These are phyloP conservation scores for Lasiosphaeria ovina DNA, from an alignment of 495 filamentous ascomycete species.

Conservation along the genomic window DNA sequence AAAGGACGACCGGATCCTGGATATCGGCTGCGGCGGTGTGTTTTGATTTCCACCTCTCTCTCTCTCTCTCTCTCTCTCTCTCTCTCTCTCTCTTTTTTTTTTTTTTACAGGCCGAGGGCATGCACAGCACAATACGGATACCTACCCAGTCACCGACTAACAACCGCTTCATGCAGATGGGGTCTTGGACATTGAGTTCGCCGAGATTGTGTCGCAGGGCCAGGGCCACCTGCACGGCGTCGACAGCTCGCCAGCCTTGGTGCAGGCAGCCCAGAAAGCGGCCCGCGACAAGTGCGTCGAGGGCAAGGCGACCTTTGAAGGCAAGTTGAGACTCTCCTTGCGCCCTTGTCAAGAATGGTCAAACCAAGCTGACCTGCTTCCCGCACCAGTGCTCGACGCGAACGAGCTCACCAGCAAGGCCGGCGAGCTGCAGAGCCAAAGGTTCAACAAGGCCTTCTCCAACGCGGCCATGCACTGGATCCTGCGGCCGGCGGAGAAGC, in stretches of 20 bases:
- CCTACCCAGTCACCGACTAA: neutral
- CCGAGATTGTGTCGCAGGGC: conserved; percentile 36
- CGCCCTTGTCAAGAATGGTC: neutral
- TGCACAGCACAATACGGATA: neutral
- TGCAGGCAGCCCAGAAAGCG: conserved; percentile 48
- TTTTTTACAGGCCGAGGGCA: neutral
- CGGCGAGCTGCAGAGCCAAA: conserved; percentile 21
- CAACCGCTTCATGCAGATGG: conserved; percentile 46
- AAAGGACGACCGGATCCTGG: conserved; percentile 61
- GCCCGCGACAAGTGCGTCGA: conserved; percentile 8
- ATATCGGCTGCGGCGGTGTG: conserved; percentile 70
- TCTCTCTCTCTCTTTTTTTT: neutral
- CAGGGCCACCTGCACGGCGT: conserved; percentile 57
- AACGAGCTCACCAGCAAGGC: conserved; percentile 23
- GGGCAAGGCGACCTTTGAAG: conserved; percentile 44
- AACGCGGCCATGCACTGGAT: conserved; percentile 85
- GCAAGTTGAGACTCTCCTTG: conserved; percentile 17
- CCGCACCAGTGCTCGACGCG: conserved; percentile 36
- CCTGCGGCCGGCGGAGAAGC: conserved; percentile 41
- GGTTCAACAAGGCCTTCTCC: conserved; percentile 67
- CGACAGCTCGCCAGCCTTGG: conserved; percentile 66
- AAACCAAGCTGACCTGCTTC: neutral
- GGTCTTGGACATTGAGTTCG: conserved; percentile 58
- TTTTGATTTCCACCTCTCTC: conserved; percentile 1
- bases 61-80: neutral